These are phyloP conservation scores for Stachybotrys echinatus DNA, from an alignment of 2,329 filamentous ascomycete species.

Conservation along the genomic window DNA sequence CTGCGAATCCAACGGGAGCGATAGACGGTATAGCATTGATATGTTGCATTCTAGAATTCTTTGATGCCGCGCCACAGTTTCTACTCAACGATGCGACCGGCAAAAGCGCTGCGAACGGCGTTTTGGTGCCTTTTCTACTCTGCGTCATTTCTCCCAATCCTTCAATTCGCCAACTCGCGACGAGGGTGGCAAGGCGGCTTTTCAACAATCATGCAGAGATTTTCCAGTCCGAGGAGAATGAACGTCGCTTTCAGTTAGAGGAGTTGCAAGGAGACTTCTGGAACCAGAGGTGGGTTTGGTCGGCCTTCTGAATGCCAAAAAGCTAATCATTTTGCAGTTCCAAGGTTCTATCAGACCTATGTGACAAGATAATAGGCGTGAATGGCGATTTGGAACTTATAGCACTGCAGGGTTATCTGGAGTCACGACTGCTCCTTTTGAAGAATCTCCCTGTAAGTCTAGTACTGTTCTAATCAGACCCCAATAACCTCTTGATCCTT, in stretches of 20 bases:
- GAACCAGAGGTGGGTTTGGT: conserved; percentile 43
- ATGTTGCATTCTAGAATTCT: conserved; percentile 47
- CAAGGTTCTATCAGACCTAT: conserved; percentile 39
- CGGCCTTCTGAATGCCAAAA: background rate
- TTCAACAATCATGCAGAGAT: conserved; percentile 28
- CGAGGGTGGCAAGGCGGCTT: conserved; percentile 41
- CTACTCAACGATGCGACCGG: conserved; percentile 24
- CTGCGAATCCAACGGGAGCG: background rate
- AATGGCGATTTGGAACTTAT: conserved; percentile 37
- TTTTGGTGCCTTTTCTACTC: conserved; percentile 47
- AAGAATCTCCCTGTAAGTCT: conserved; percentile 41
- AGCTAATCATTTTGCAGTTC: conserved; percentile 17
- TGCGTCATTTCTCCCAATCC: conserved; percentile 49
- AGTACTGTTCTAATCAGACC: too few species aligned
- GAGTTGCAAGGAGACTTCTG: conserved; percentile 39
- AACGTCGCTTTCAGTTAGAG: conserved; percentile 15
- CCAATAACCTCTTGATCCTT: too few species aligned
- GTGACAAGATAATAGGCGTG: conserved; percentile 38
- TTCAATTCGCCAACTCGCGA: conserved; percentile 41
- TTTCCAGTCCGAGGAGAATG: conserved; percentile 17
- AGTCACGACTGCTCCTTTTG: conserved; percentile 48
- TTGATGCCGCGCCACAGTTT: conserved; percentile 42
- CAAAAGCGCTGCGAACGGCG: conserved; percentile 15
- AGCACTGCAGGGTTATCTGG: conserved; percentile 50
- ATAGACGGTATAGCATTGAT: conserved; percentile 8